Evolutionary conservation across 345 rosid genomes (phyloP), one percentile per base, ranked within the genome.

Genomic region (Orychophragmus violaceus): DNA sequence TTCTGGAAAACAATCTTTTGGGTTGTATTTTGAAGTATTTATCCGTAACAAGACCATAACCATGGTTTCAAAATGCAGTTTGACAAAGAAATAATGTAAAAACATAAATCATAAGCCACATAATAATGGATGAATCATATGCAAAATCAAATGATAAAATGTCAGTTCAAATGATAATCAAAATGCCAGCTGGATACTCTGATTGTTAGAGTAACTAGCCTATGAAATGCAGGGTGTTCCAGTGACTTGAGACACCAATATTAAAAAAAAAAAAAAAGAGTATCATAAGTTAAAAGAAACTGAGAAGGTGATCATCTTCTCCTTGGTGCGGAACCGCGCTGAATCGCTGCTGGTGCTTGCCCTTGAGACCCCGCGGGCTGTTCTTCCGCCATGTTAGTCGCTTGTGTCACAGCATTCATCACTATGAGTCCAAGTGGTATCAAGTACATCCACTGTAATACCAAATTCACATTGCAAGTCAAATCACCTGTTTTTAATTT

Each of bases 341-440:
- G 67, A 62, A 62, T 62, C 21, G 67, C 42, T 28, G 67, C 42
- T 29, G 67, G 67, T 46, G 67, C 55, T 62, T 62, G 67, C 30
- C 55, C 67, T 62, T 46, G 55, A 46, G 67, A 2, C 42, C 67
- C 55, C 2, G 44, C 67, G 8, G 67, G 55, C 10, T 46, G 42
- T 46, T 62, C 67, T 2, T 62, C 67, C 3, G 55, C 67, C 29
- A 21, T 19, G 54, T 61, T 61, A 4, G 28, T 44, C 0, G 66
- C 66, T 61, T 61, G 66, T 44, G 66, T 61, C 25, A 44, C 66
- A 61, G 66, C 66, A 61, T 61, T 61, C 66, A 61, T 61, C 5
- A 61, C 29, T 48, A 62, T 46, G 28, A 46, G 66, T 9, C 66
- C 66, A 46, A 62, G 55, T 29, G 66, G 66, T 62, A 62, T 62